These are phyloP conservation scores for Solanum chacoense DNA, from an alignment of 305 asterid species.

Conservation along the genomic window DNA sequence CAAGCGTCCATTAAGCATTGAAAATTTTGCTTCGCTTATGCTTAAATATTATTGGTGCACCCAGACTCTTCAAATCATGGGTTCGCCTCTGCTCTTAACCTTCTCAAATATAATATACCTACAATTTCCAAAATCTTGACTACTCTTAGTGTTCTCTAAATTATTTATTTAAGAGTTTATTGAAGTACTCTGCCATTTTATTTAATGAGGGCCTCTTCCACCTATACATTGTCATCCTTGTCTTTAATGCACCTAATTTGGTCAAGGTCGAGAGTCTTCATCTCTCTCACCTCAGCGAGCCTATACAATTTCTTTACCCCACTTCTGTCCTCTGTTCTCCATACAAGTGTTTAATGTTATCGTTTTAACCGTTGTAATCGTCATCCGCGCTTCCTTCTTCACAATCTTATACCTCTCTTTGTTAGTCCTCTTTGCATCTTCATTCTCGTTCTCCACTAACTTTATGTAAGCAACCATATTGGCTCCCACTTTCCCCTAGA, in stretches of 20 bases:
- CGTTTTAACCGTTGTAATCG: not conserved
- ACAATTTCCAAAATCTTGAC: not conserved
- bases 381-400: not conserved
- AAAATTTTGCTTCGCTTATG: no score
- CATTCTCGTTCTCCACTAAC: not conserved
- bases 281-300: not conserved
- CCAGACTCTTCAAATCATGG: no score
- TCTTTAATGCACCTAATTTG: not conserved
- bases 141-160: not conserved
- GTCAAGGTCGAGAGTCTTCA: not conserved
- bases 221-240: not conserved
- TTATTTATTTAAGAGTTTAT: not conserved
- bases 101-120: not conserved
- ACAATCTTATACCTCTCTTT: not conserved
- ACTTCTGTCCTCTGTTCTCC: not conserved
- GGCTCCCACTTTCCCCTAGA: not conserved
- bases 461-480: not conserved
- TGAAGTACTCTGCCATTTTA: not conserved
- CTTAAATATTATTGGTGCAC: no score
- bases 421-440: not conserved
- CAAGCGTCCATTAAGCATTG: no score
- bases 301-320: not conserved
- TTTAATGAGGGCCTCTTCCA: not conserved
- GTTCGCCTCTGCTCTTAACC: not conserved
- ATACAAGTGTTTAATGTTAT: not conserved